Base-by-base conservation (phyloP, 257 asterid species). In the Rauvolfia tetraphylla region DNA sequence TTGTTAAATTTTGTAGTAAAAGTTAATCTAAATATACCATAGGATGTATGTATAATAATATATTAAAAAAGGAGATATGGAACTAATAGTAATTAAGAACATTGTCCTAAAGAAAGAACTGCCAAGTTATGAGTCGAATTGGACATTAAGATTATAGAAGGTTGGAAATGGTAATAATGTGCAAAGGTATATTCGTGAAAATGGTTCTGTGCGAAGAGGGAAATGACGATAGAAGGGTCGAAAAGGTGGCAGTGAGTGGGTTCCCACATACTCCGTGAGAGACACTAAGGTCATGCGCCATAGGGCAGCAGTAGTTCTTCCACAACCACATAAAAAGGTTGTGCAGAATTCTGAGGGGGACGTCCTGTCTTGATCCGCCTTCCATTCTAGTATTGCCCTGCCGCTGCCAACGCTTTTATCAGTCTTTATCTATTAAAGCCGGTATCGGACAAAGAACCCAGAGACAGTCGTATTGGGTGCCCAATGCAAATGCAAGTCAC, bases 351-450 rank as follows among this genome's bases (percentile, higher is more conserved):
- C 2, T 48, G 61, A 68, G 17, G 42, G 39, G 66, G 72, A 72
- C 23, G 17, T 44, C 49, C 56, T 75, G 58, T 44, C 75, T 33
- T 57, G 31, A 65, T 18, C n/a, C 75, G 34, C 72, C 46, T 48
- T 36, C 65, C n/a, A 56, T 69, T 76, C 53, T 36, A 67, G 58
- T 58, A 80, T 4, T 3, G 46, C 8, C 46, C 46, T 41, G 4
- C 46, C 46, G n/a, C 81, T 81, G 75, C 73, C 68, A 70, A 68
- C 36, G 15, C 67, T 36, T 78, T 72, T 69, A 75, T 20, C 58
- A 39, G 76, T 87, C 90, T 53, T 80, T 74, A 77, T 86, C 88
- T 67, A 62, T 62, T 70, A 80, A 79, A 63, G 86, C 82, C 83
- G 70, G 68, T 34, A 34, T 83, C 86, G 77, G 25, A 11, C 42